A percentile compares a stretch with the other conserved stretches of the same genome.
Conservation (phyloP, 768 basidiomycete species). For the Floccularia luteovirens region DNA sequence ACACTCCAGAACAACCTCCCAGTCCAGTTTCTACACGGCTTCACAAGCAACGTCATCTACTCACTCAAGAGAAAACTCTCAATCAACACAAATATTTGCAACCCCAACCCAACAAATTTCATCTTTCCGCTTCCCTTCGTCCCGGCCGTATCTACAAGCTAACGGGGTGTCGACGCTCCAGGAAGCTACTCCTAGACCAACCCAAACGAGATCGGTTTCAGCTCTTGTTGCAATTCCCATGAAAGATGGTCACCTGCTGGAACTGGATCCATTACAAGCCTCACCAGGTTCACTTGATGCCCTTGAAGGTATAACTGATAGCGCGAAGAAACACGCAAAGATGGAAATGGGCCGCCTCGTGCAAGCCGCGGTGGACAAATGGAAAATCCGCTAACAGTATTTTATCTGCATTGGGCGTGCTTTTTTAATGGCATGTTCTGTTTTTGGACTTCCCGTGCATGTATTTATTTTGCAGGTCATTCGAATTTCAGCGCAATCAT, state of each 20-base stretch:
- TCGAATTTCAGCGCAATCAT: no score
- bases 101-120: no score
- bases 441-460: slow-evolving; percentile 2
- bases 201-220: slow-evolving; percentile 27
- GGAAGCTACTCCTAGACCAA: slow-evolving; percentile 27
- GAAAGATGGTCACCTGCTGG: slow-evolving; percentile 72
- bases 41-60: slow-evolving; percentile 27
- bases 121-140: slow-evolving; percentile 19
- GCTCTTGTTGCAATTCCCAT: slow-evolving; percentile 75
- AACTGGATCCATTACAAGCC: slow-evolving; percentile 77
- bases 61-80: slow-evolving; percentile 38
- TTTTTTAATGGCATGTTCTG: slow-evolving; percentile 4
- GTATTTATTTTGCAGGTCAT: slow-evolving; percentile 2
- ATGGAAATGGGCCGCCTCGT: slow-evolving; percentile 70
- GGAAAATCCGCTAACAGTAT: slow-evolving; percentile 44
- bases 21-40: slow-evolving; percentile 36
- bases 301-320: slow-evolving; percentile 71
- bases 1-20: slow-evolving; percentile 46
- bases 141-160: slow-evolving; percentile 13
- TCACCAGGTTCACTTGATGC: slow-evolving; percentile 67
- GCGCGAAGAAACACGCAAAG: slow-evolving; percentile 77
- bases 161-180: background rate
- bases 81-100: slow-evolving; percentile 14
- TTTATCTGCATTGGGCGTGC: slow-evolving; percentile 4
- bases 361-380: slow-evolving; percentile 67